These are phyloP conservation scores for Phytophthora ramorum DNA, from an alignment of 352 stramenopile genomes.

Conservation along the genomic window DNA sequence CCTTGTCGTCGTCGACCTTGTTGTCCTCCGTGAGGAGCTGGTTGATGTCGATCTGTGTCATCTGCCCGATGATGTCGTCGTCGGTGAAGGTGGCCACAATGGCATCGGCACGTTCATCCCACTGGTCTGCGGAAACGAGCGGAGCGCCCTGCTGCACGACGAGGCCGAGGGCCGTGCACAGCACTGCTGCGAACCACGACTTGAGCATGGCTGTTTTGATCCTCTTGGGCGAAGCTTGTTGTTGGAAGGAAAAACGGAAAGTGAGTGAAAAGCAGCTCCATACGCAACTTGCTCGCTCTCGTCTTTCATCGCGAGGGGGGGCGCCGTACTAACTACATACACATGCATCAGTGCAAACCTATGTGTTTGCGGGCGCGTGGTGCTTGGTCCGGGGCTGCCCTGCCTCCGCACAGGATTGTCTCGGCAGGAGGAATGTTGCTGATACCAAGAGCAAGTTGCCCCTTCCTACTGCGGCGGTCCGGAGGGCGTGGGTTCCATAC, in stretches of 20 bases:
- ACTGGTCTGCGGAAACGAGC: conserved; percentile 23
- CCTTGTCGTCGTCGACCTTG: conserved; percentile 37
- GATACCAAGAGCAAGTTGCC: not conserved
- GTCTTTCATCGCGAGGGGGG: too few species aligned
- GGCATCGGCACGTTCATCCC: conserved; percentile 21
- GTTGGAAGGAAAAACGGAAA: conserved; percentile 24
- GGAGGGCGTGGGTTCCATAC: not conserved
- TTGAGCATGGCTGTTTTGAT: conserved; percentile 26
- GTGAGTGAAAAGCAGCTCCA: conserved; percentile 8
- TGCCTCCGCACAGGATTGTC: not conserved
- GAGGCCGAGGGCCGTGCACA: conserved; percentile 25
- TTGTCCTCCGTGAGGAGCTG: conserved; percentile 56
- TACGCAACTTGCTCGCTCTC: not conserved
- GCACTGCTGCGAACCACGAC: conserved; percentile 27
- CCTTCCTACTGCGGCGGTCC: not conserved
- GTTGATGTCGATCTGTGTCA: conserved; percentile 89
- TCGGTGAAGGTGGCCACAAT: conserved; percentile 31
- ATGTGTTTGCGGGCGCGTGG: not conserved
- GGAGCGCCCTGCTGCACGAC: conserved; percentile 8
- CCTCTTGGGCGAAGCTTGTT: conserved; percentile 9
- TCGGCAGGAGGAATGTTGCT: not conserved
- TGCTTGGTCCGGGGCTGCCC: not conserved
- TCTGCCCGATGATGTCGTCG: conserved; percentile 76
- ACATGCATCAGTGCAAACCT: not conserved
- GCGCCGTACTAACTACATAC: too few species aligned